phyloP scores from a whole-genome alignment of 305 asterid species.

The Petunia hybrid region DNA sequence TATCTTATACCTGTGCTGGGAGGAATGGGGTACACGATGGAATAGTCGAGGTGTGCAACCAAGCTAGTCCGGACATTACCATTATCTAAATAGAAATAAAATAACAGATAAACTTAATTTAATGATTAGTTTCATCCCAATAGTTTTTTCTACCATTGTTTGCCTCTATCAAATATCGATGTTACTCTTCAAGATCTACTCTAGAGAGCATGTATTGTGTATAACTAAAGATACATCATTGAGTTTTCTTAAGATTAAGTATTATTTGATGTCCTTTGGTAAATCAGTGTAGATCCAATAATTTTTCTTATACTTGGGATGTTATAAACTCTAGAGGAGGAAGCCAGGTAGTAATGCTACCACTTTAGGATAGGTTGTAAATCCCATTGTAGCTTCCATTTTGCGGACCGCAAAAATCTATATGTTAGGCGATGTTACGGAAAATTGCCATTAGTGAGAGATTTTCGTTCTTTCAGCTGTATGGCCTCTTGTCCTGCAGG shows the following conservation, averaged over 20 bases:
- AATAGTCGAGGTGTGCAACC: background rate
- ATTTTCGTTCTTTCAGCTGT: background rate
- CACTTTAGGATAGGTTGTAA: background rate
- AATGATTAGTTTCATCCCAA: background rate
- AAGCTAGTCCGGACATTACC: background rate
- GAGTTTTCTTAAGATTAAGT: background rate
- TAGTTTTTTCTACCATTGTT: background rate
- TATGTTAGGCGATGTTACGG: background rate
- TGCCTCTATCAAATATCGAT: background rate
- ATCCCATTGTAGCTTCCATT: conserved; percentile 11
- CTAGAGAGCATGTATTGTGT: background rate
- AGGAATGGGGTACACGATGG: background rate
- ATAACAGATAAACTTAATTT: background rate
- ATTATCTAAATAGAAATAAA: background rate
- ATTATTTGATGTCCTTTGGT: background rate
- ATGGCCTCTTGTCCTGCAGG: background rate
- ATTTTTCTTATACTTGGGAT: conserved; percentile 11
- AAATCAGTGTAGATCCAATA: background rate
- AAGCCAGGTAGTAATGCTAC: background rate
- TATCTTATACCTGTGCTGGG: background rate
- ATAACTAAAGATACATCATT: background rate
- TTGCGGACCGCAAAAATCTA: background rate
- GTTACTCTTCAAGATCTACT: background rate
- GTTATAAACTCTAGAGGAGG: background rate
- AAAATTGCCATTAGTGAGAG: background rate